Base-by-base conservation (phyloP, 1,284 basidiomycete species). In the Quambalaria eucalypti region DNA sequence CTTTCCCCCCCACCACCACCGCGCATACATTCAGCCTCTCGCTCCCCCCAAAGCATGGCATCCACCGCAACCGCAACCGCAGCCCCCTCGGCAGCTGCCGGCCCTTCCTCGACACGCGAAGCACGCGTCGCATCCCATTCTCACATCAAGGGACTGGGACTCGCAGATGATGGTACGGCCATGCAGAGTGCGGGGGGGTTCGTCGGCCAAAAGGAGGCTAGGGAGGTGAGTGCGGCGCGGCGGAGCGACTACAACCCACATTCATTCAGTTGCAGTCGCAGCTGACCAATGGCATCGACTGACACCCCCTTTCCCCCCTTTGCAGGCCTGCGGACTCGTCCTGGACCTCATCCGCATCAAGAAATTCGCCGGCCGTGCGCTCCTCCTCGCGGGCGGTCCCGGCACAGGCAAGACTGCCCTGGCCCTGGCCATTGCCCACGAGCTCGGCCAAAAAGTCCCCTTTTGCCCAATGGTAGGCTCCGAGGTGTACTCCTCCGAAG, bases 381-480 rank as follows among this genome's bases (percentile, higher is more conserved):
- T 93, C 33, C 77, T 93, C 16, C 83, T 93, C 33, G 90, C 87
- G 14, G 90, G 90, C 51, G 88, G 88, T 31, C 90, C 90, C 0
- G 89, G 90, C 10, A 93, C 90, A 2, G 90, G 90, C 16, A 91
- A 98, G 80, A 98, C 95, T 0, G 93, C 93, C 0, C 82, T 98
- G 26, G 92, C 95, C 1, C 78, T 98, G 12, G 93, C 89, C 0
- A 83, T 98, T 30, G 87, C 90, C 5, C 92, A 97, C 64, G 93
- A 97, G 72, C 82, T 98, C 0, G 93, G 93, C 1, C 80, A 83
- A 47, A 95, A 96, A 73, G 92, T 97, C 1, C 93, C 93, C 0
- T 98, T 98, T 77, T 97, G 93, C 74, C 90, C 91, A 1, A 95
- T 97, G 88, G 93, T 97, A 25, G 95, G 92, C 1, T 88, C 86